Conservation (phyloP, 2,329 filamentous ascomycete genomes). For the Teratosphaeria pseudoeucalypti region DNA sequence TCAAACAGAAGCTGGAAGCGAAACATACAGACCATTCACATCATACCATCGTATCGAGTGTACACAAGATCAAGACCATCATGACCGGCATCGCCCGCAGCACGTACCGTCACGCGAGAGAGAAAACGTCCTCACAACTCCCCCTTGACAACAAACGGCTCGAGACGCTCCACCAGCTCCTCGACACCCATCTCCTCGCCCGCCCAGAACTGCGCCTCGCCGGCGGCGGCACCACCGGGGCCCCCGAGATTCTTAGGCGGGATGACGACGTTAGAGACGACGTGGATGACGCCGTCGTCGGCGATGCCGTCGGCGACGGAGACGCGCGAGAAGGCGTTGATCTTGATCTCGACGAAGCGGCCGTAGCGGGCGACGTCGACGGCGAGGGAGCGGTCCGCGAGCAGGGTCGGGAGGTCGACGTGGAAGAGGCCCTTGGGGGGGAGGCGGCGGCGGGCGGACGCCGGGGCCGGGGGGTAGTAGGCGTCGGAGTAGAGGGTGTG, state of each 20-base stretch:
- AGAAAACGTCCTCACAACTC: constrained; percentile 14
- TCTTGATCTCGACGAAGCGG: constrained; percentile 59
- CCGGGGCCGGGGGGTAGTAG: constrained; percentile 50
- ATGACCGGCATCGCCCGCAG: neutral
- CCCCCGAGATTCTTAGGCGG: constrained; percentile 53
- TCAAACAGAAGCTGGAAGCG: neutral
- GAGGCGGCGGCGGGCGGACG: constrained; percentile 16
- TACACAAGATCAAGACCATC: neutral
- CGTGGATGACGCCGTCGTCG: constrained; percentile 73
- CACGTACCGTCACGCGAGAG: too few species aligned
- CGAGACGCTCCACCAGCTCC: constrained; percentile 48
- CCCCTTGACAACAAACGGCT: constrained; percentile 32
- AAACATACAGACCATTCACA: neutral
- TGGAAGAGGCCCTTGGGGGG: constrained; percentile 46
- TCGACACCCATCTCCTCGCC: constrained; percentile 48
- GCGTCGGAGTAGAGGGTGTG: constrained; percentile 76
- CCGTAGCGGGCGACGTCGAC: constrained; percentile 62
- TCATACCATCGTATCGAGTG: neutral
- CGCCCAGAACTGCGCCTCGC: constrained; percentile 29
- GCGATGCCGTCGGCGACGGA: constrained; percentile 60
- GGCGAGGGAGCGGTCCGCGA: constrained; percentile 54
- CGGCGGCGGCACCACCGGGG: constrained; percentile 1
- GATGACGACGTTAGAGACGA: constrained; percentile 61
- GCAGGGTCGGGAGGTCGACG: constrained; percentile 61
- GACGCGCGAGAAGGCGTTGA: constrained; percentile 64